Conservation (phyloP, 1,139 yeast species). For the Candida pseudoviswanathii region DNA sequence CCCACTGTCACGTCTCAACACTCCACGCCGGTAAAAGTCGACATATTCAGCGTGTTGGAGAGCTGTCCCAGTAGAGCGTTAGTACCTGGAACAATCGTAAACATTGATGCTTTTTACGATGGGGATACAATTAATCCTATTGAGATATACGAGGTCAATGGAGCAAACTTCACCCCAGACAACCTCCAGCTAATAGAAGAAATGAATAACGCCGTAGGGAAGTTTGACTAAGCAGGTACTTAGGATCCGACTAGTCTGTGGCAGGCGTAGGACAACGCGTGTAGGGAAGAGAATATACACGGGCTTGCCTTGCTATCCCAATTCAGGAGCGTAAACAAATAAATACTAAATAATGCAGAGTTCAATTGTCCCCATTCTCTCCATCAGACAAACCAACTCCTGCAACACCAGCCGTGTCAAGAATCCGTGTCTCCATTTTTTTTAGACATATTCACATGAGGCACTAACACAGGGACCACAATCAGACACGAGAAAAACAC, state of each 20-base stretch:
- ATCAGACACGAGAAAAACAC: background rate
- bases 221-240: background rate
- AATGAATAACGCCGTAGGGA: background rate
- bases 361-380: too few relatives aligned
- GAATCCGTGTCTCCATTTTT: background rate
- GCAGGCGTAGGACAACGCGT: too few relatives aligned
- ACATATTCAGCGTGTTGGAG: conserved; percentile 15
- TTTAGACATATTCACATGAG: background rate
- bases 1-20: conserved; percentile 12
- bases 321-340: too few relatives aligned
- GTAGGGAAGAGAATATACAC: too few relatives aligned
- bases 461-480: background rate
- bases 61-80: conserved; percentile 10
- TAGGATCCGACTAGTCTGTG: background rate
- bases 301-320: too few relatives aligned
- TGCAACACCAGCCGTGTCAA: too few relatives aligned
- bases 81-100: conserved; percentile 20
- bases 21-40: conserved; percentile 7
- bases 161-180: conserved; percentile 10
- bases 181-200: conserved; percentile 3
- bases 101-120: conserved; percentile 22
- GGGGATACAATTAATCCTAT: conserved; percentile 15
- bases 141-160: conserved; percentile 13
- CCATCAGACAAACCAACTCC: too few relatives aligned
- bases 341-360: too few relatives aligned